Percentiles rank a stretch among this genome's conserved stretches.
Conservation (phyloP, 148 eudicot species). For the Diospyros lotus region DNA sequence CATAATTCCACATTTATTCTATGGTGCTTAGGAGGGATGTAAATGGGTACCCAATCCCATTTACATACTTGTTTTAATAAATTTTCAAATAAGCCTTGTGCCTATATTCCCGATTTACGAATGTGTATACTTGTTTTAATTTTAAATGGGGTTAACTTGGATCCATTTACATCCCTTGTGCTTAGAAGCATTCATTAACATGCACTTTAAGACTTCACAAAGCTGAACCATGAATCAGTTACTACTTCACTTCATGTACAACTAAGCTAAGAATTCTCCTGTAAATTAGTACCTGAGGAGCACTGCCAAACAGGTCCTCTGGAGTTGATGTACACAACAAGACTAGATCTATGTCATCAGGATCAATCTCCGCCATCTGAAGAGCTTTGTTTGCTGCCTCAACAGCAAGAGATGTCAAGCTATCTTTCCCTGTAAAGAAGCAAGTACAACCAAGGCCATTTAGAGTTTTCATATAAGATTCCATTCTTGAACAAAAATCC, state of each 20-base stretch:
- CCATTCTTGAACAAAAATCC: background rate
- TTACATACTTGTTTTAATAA: no score
- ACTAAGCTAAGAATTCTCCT: background rate
- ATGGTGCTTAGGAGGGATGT: no score
- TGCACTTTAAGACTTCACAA: background rate
- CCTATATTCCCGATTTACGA: no score
- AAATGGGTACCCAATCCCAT: no score
- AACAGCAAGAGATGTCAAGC: conserved; percentile 59
- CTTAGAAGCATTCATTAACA: background rate
- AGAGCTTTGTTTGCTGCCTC: conserved; percentile 89
- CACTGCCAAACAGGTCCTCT: conserved; percentile 93
- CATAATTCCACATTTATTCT: background rate
- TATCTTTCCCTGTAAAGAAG: conserved; percentile 61
- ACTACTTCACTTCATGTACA: background rate
- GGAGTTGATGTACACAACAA: conserved; percentile 92
- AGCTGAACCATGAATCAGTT: background rate
- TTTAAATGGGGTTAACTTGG: no score
- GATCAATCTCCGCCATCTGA: conserved; percentile 76
- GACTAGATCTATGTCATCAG: conserved; percentile 82
- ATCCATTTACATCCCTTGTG: no score
- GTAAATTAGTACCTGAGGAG: conserved; percentile 67
- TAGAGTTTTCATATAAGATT: background rate
- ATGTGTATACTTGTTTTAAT: no score
- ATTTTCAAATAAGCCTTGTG: no score
- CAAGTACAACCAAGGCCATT: background rate